Evolutionary conservation across 1,139 yeast species (phyloP), one percentile per base, ranked within the genome.

Genomic region (Geotrichum candidum): DNA sequence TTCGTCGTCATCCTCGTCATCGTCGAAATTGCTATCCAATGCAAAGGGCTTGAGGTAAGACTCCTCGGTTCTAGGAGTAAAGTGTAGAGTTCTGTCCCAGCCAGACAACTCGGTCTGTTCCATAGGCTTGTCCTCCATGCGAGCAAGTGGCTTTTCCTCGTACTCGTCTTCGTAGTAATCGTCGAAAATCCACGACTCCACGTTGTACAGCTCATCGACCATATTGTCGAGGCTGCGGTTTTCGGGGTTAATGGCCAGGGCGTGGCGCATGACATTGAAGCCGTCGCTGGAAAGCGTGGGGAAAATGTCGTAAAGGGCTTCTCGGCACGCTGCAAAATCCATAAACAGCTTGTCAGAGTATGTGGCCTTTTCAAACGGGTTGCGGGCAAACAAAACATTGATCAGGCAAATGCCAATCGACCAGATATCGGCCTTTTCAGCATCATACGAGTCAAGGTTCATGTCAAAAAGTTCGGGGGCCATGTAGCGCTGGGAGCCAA

Each of bases 401-500:
- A 94, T 78, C 65, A 94, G 79, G 63, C 91, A 89, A 66, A 92
- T 86, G 27, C 98, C 99, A 65, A 90, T 77, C 0, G 97, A 87
- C 99, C 99, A 94, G 62, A 92, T 80, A 76, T 94, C 99, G 59
- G 89, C 88, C 74, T 89, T 88, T 31, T 88, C 85, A 25, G 97
- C 94, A 70, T 88, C 90, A 73, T 92, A 92, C 55, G 80, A 78
- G 53, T 82, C 83, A 57, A 84, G 77, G 23, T 25, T 50, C 29
- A 78, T 74, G 65, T 76, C 80, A 65, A 82, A 80, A 63, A 92
- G 78, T 72, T 94, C 99, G 0, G 99, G 99, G 0, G 98, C 96
- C 99, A 94, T 94, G 74, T 94, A 94, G 65, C 97, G 80, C 74
- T 91, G 97, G 57, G 94, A 86, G 29, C 99, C 99, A 63, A 92